phyloP scores from a whole-genome alignment of 257 asterid species.

The Nicotiana paniculata region DNA sequence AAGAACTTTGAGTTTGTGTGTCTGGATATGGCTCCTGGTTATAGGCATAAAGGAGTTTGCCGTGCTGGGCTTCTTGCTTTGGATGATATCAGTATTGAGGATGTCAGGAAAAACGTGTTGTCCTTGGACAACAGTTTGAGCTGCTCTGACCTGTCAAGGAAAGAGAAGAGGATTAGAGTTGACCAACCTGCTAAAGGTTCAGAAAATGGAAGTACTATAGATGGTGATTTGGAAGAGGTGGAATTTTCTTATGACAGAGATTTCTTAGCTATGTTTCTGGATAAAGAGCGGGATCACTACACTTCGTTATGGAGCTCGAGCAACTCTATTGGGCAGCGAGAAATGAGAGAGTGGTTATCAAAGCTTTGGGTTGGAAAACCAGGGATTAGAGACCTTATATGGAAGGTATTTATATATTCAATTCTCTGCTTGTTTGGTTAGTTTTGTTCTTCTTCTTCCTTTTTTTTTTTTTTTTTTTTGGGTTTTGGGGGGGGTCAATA shows the following conservation, averaged over 20 bases:
- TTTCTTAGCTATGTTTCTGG: constrained; percentile 75
- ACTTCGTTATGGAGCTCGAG: constrained; percentile 76
- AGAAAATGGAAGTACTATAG: constrained; percentile 17
- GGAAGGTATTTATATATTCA: constrained; percentile 64
- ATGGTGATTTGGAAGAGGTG: constrained; percentile 28
- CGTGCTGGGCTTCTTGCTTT: constrained; percentile 97
- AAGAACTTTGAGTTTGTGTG: constrained; percentile 84
- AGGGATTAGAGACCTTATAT: constrained; percentile 64
- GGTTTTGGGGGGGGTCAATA: not conserved
- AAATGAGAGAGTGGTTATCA: constrained; percentile 87
- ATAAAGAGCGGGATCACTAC: constrained; percentile 76
- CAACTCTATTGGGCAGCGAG: constrained; percentile 87
- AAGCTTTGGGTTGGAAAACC: constrained; percentile 83
- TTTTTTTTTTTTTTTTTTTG: not conserved
- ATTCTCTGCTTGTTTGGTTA: constrained; percentile 12
- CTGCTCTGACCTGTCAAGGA: constrained; percentile 47
- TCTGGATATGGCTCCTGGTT: constrained; percentile 98
- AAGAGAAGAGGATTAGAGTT: constrained; percentile 58
- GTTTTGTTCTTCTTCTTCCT: not conserved
- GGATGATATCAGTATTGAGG: constrained; percentile 45
- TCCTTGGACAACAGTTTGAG: constrained; percentile 28
- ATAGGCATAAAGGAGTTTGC: constrained; percentile 83
- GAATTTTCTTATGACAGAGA: constrained; percentile 69
- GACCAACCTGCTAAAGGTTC: constrained; percentile 26
- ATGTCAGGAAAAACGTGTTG: constrained; percentile 25